These are phyloP conservation scores for Pleurotus pulmonarius DNA, from an alignment of 768 basidiomycete species.

Conservation along the genomic window DNA sequence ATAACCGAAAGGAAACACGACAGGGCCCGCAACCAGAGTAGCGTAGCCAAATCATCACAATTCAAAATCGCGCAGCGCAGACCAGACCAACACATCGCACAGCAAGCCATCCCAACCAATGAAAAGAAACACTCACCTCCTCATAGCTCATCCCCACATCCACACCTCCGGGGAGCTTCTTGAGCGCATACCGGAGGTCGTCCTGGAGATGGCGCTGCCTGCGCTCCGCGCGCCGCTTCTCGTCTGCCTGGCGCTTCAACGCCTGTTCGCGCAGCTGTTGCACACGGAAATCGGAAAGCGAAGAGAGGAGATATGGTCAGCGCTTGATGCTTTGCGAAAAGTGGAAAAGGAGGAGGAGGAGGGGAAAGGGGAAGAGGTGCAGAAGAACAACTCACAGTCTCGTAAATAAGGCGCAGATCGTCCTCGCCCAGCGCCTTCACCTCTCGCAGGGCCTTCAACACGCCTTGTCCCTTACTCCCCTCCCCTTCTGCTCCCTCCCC, in stretches of 20 bases:
- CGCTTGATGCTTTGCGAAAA: background rate
- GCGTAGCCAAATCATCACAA: too few species aligned
- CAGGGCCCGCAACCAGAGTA: too few species aligned
- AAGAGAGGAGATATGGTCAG: too few species aligned
- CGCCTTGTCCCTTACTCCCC: too few species aligned
- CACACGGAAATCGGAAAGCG: too few species aligned
- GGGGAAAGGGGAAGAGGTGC: too few species aligned
- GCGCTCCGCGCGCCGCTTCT: conserved; percentile 82
- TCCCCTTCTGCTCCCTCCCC: too few species aligned
- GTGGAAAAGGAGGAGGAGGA: background rate
- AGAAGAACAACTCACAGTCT: conserved; percentile 58
- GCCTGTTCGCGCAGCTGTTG: conserved; percentile 69
- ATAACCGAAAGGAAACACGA: too few species aligned
- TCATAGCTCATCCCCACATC: conserved; percentile 78
- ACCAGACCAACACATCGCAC: too few species aligned
- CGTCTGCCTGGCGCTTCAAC: conserved; percentile 75
- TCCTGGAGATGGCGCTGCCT: conserved; percentile 87
- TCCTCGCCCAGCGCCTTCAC: conserved; percentile 42
- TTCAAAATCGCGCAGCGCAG: too few species aligned
- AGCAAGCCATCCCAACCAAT: too few species aligned
- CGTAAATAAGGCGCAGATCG: conserved; percentile 57
- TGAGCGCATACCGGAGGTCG: conserved; percentile 92
- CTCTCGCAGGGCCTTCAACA: conserved; percentile 43
- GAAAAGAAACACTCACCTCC: conserved; percentile 49
- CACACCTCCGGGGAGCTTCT: conserved; percentile 80